phyloP scores from a whole-genome alignment of 805 yeast species.

The Wickerhamomyces mucosus region DNA sequence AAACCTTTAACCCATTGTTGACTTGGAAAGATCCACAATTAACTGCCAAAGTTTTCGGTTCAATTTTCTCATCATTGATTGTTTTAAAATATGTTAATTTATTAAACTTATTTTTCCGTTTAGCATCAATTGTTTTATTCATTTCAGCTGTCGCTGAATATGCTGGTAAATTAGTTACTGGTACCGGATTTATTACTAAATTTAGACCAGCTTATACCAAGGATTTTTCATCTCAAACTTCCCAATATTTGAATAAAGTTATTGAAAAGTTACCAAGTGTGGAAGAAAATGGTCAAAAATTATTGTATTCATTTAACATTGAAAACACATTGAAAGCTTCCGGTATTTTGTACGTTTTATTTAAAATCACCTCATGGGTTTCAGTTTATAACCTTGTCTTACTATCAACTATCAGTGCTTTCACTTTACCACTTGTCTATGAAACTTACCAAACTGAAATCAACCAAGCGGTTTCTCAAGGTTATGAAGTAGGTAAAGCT shows the following conservation, averaged over 20 bases:
- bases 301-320: conserved; percentile 60
- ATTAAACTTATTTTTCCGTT: conserved; percentile 48
- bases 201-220: conserved; percentile 54
- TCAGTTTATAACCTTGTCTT: conserved; percentile 61
- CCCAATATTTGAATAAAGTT: conserved; percentile 31
- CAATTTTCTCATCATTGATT: conserved; percentile 43
- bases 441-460: conserved; percentile 67
- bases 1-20: conserved; percentile 29
- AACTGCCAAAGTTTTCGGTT: conserved; percentile 71
- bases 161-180: conserved; percentile 60
- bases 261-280: conserved; percentile 36
- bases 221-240: conserved; percentile 27
- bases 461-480: conserved; percentile 48
- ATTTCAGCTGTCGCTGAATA: conserved; percentile 70
- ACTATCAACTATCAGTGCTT: conserved; percentile 47
- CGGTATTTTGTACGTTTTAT: conserved; percentile 50
- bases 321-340: conserved; percentile 69
- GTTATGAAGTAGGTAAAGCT: conserved; percentile 36
- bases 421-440: conserved; percentile 72
- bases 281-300: conserved; percentile 45
- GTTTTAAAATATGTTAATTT: conserved; percentile 56
- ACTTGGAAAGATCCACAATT: conserved; percentile 71
- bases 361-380: conserved; percentile 66
- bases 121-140: conserved; percentile 49
- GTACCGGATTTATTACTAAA: conserved; percentile 70